phyloP scores from a whole-genome alignment of 495 filamentous ascomycete species.

The Amphirosellinia nigrospora region DNA sequence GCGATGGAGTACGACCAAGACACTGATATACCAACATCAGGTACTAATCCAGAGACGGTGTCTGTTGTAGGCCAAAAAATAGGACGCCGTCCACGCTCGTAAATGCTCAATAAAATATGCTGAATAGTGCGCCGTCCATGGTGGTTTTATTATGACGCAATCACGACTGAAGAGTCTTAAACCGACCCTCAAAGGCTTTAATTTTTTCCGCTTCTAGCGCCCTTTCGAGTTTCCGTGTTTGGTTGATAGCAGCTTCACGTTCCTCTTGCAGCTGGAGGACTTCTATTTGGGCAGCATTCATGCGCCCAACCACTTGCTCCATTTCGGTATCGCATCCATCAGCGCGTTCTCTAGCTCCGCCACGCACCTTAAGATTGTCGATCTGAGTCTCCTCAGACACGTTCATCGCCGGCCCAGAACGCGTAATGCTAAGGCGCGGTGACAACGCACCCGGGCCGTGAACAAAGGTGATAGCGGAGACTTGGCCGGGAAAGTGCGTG shows the following conservation, averaged over 20 bases:
- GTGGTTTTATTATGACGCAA: not conserved
- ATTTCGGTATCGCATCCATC: conserved; percentile 87
- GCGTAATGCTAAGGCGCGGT: conserved; percentile 51
- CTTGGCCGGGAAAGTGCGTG: conserved; percentile 53
- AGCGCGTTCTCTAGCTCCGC: conserved; percentile 84
- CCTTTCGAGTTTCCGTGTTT: conserved; percentile 76
- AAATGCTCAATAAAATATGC: conserved; percentile 36
- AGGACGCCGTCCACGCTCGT: conserved; percentile 33
- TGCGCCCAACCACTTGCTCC: conserved; percentile 88
- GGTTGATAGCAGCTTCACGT: conserved; percentile 84
- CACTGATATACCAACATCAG: conserved; percentile 21
- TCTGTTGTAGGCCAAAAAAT: conserved; percentile 23
- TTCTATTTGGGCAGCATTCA: conserved; percentile 94
- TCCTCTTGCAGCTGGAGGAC: conserved; percentile 90
- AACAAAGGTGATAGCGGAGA: conserved; percentile 72
- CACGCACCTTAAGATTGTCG: conserved; percentile 74
- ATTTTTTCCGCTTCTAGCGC: conserved; percentile 55
- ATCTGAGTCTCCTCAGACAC: conserved; percentile 67
- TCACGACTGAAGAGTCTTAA: conserved; percentile 42
- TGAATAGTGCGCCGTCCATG: conserved; percentile 24
- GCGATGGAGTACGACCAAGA: not conserved
- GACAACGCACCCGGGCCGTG: conserved; percentile 51
- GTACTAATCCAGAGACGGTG: conserved; percentile 19
- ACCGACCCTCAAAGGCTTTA: conserved; percentile 53
- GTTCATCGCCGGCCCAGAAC: conserved; percentile 48